phyloP scores from a whole-genome alignment of 2,329 filamentous ascomycete genomes.

The Intubia oerlemansii region DNA sequence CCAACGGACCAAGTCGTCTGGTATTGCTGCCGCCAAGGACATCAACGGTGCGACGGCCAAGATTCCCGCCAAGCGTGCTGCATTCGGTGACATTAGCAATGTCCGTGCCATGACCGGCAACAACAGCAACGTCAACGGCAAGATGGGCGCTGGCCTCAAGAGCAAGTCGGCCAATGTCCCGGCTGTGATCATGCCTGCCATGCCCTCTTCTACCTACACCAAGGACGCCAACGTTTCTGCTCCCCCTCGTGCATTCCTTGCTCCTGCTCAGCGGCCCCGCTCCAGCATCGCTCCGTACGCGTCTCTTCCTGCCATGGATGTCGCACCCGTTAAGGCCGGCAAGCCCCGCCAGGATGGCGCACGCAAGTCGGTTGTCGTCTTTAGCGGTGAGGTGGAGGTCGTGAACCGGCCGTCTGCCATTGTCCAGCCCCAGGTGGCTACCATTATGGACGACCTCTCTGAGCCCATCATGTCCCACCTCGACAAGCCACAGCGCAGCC shows the following conservation, averaged over 20 bases:
- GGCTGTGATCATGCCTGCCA: slow-evolving; percentile 1
- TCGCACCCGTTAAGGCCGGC: no score
- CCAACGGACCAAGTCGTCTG: slow-evolving; percentile 63
- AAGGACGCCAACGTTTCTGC: no score
- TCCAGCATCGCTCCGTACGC: slow-evolving; percentile 1
- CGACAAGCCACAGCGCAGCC: slow-evolving; percentile 13
- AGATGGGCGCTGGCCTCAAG: neutral
- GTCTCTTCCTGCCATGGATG: no score
- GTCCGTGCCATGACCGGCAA: slow-evolving; percentile 10
- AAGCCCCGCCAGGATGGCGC: no score
- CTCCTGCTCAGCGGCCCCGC: slow-evolving; percentile 6
- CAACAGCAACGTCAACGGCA: slow-evolving; percentile 8
- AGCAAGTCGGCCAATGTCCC: neutral
- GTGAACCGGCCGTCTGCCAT: neutral
- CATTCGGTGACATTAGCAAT: slow-evolving; percentile 70
- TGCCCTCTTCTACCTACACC: slow-evolving; percentile 9
- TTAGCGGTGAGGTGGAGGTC: neutral
- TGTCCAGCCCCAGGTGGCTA: neutral
- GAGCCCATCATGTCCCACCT: neutral
- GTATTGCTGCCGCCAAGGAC: slow-evolving; percentile 31
- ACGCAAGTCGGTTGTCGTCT: slow-evolving; percentile 2
- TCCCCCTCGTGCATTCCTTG: no score
- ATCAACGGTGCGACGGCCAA: slow-evolving; percentile 31
- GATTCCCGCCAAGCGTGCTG: slow-evolving; percentile 50
- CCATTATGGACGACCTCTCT: neutral